phyloP scores from a whole-genome alignment of 2,329 filamentous ascomycete genomes.

The Aspergillus sp. region DNA sequence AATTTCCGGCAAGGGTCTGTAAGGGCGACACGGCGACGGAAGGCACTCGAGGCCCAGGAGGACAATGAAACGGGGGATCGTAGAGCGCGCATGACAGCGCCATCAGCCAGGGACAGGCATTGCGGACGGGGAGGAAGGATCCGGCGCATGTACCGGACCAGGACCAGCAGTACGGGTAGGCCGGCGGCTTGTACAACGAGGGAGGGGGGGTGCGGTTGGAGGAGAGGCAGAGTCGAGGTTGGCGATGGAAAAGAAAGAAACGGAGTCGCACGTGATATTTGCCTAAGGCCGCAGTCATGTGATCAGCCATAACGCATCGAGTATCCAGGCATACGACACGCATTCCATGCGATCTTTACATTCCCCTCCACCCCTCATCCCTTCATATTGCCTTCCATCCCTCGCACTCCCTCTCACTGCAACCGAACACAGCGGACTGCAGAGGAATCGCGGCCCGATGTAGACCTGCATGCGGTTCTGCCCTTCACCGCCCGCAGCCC shows the following conservation, averaged over 20 bases:
- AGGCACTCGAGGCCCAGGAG: slow-evolving; percentile 1
- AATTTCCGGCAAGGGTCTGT: slow-evolving; percentile 3
- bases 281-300: not conserved
- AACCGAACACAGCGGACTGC: no score
- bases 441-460: no score
- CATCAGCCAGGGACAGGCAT: slow-evolving; percentile 10
- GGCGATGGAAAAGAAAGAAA: not conserved
- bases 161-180: not conserved
- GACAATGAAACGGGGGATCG: slow-evolving; percentile 4
- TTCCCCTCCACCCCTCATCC: not conserved
- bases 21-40: not conserved
- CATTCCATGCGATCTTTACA: no score
- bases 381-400: not conserved
- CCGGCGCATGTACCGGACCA: slow-evolving; percentile 8
- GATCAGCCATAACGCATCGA: not conserved
- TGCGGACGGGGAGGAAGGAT: slow-evolving; percentile 4
- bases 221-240: not conserved
- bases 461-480: no score
- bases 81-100: slow-evolving; percentile 17
- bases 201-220: not conserved
- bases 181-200: not conserved
- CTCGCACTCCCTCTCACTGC: no score
- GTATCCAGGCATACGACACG: no score
- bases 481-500: no score
- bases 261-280: not conserved